Base-by-base conservation (phyloP, 768 basidiomycete species). In the Panaeolus papilionaceus region DNA sequence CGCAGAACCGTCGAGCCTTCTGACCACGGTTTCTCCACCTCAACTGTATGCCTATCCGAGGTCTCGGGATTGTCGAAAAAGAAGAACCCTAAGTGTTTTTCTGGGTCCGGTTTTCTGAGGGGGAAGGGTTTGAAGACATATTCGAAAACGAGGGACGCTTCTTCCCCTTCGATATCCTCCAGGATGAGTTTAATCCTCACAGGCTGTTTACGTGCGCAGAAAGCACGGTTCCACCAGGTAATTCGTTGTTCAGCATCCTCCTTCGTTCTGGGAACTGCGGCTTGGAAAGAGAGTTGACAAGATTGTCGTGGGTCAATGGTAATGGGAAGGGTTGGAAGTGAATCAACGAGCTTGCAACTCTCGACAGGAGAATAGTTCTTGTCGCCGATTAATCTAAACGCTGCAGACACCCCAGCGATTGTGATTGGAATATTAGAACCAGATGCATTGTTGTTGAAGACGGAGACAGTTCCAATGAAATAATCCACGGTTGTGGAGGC, bases 251-350 rank as follows among this genome's bases (percentile, higher is more conserved):
- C 75, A 8, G 66, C 67, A 66, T 81, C 81, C 64, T 79, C 79
- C 42, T 79, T 73, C 0, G 77, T 74, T 28, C 80, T 75, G 2
- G 79, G 77, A 40, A 82, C 74, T 4, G 64, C 64, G 4, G 74
- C 76, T 58, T 73, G 69, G 67, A 81, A 80, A 42, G 75, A 74
- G 38, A 81, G 45, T 6, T 68, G 66, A 65, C 70, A 74, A 18
- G 78, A 75, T 62, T 83, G 78, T n/a, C 80, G 78, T 4, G 81
- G 79, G 6, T 81, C 79, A 40, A 83, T 76, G 7, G 78, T 79
- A 23, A 78, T 26, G 0, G 81, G 81, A 16, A 82, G 64, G 40
- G 68, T 42, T 16, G 69, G 11, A 11, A 62, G 49, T 18, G 68
- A 38, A n/a, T 78, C 73, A 14, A 78, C 33, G 23, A 79, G 42